Evolutionary conservation across 2,329 filamentous ascomycete species (phyloP).

Genomic region (Pseudogymnoascus sp.): DNA sequence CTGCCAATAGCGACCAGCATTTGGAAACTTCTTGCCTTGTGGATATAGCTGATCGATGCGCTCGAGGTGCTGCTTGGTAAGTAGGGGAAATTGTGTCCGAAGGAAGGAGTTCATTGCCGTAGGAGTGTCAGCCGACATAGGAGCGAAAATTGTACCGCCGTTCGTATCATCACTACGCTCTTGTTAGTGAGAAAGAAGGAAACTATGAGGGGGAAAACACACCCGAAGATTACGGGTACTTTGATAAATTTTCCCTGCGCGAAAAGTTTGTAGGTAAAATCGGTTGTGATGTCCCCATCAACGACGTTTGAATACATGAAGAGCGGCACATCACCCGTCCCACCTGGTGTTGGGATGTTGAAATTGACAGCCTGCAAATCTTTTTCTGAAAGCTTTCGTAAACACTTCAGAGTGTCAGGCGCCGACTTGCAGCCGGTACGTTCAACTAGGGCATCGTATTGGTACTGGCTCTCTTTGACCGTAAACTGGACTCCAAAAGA

Average conservation of each 20-base stretch:
- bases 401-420: conserved; percentile 35
- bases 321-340: conserved; percentile 30
- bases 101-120: conserved; percentile 47
- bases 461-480: conserved; percentile 40
- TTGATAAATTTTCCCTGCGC: conserved; percentile 41
- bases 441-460: conserved; percentile 41
- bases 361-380: conserved; percentile 37
- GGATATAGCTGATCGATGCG: conserved; percentile 49
- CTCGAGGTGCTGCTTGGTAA: conserved; percentile 42
- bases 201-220: not conserved
- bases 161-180: conserved; percentile 46
- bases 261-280: conserved; percentile 42
- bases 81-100: conserved; percentile 46
- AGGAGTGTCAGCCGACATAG: conserved; percentile 37
- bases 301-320: conserved; percentile 48
- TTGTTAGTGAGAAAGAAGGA: not conserved
- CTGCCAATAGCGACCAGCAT: conserved; percentile 47
- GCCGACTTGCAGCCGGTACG: conserved; percentile 34
- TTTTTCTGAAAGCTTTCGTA: conserved; percentile 34
- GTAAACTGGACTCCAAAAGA: conserved; percentile 43
- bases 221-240: conserved; percentile 43
- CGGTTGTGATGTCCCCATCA: conserved; percentile 43
- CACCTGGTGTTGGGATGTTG: conserved; percentile 30
- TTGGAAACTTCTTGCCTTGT: conserved; percentile 36
- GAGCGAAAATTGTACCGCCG: conserved; percentile 56